Base-by-base conservation (phyloP, 768 basidiomycete genomes). In the Agrocybe praecox region DNA sequence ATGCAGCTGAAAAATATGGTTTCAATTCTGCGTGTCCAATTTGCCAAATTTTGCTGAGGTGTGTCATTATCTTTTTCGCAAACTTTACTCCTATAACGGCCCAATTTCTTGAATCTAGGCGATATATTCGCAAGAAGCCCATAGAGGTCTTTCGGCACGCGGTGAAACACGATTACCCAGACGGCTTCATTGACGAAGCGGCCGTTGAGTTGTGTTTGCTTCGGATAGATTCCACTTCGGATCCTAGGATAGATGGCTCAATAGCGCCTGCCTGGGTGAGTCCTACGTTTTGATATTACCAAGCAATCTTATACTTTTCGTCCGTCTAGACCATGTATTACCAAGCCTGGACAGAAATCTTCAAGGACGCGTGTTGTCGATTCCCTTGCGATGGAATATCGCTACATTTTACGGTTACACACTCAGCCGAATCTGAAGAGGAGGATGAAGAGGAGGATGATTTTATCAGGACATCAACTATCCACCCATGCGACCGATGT, bases 1-100 rank as follows among this genome's bases (percentile, higher is more conserved):
- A 69, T 23, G 66, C 67, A 15, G 61, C 51, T 2, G 51, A 44
- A 23, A 52, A 52, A 26, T 52, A 52, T 29, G 19, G 26, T n/a
- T n/a, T 48, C 7, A 26, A 48, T n/a, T 4, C 23, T 2, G 47
- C 23, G 2, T 9, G 7, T 6, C 23, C 8, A 6, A 48, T 48
- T 6, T 48, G 47, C n/a, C 23, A 26, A 7, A 24, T 48, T 18
- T 7, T 6, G 15, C 24, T 48, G 23, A 11, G 17, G 47, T 48
- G 3, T 7, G 47, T 48, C 5, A n/a, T n/a, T 29, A 11, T 12
- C n/a, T 48, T 40, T 12, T n/a, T 34, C 8, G 15, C 15, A 34
- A 8, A 8, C 33, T 34, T 15, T 34, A 15, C 8, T 34, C 15
- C 15, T 15, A 15, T 34, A 8, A 7, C 33, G 33, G 7, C 15